Evolutionary conservation across 345 rosid genomes (phyloP).

Genomic region (Syzygium aromaticum): DNA sequence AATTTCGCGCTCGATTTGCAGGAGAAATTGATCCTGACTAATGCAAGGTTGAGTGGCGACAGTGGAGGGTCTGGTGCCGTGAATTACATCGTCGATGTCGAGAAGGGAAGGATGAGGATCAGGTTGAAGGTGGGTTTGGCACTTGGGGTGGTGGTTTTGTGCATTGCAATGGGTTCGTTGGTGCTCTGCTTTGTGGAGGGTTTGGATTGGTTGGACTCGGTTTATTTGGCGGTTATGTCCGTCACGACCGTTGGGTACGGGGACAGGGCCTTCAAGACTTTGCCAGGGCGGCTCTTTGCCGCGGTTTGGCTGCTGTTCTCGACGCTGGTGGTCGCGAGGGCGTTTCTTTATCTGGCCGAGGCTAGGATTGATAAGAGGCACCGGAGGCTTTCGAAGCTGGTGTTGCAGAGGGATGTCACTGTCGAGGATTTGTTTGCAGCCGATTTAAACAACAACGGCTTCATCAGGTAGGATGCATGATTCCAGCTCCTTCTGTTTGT

Average conservation of each 20-base stretch:
- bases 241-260: conserved; percentile 78
- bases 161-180: conserved; percentile 44
- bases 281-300: conserved; percentile 58
- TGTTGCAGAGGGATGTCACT: conserved; percentile 53
- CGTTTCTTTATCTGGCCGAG: conserved; percentile 61
- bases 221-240: conserved; percentile 75
- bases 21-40: conserved; percentile 46
- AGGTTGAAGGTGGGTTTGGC: conserved; percentile 69
- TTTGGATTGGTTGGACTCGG: conserved; percentile 45
- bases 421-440: conserved; percentile 61
- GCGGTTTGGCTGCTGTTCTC: conserved; percentile 64
- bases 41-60: conserved; percentile 19
- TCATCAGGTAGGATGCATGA: conserved; percentile 39
- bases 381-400: conserved; percentile 51
- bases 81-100: conserved; percentile 49
- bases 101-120: conserved; percentile 78
- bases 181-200: conserved; percentile 49
- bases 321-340: conserved; percentile 67
- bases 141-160: conserved; percentile 53
- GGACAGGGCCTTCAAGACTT: conserved; percentile 54
- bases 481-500: not conserved
- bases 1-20: conserved; percentile 59
- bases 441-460: conserved; percentile 55
- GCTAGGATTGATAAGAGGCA: conserved; percentile 62
- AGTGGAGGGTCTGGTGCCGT: conserved; percentile 26